phyloP scores from a whole-genome alignment of 2,329 filamentous ascomycete genomes.

The Xylariaceae sp. region DNA sequence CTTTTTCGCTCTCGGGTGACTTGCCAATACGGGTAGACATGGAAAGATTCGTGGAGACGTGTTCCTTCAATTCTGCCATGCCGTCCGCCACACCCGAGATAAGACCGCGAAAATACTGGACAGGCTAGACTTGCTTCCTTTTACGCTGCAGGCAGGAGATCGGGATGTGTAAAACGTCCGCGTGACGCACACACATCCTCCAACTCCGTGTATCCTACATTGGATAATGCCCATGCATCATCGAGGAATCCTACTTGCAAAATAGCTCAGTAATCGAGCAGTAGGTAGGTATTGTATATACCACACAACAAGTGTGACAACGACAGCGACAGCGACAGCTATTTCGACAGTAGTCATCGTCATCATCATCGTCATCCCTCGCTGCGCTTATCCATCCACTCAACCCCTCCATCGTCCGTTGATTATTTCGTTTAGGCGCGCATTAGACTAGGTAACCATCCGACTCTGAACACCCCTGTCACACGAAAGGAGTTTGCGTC shows the following conservation, averaged over 20 bases:
- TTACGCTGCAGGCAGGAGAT: conserved; percentile 11
- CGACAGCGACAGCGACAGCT: not conserved
- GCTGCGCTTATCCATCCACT: conserved; percentile 1
- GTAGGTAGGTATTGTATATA: not conserved
- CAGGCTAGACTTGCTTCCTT: conserved; percentile 11
- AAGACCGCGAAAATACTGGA: conserved; percentile 3
- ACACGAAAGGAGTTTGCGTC: conserved; percentile 9
- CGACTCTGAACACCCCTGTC: not conserved
- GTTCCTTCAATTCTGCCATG: conserved; percentile 4
- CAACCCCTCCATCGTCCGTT: not conserved
- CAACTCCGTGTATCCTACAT: not conserved
- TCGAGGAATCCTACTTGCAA: conserved; percentile 8
- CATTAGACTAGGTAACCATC: not conserved
- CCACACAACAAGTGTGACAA: not conserved
- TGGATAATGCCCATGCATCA: not conserved
- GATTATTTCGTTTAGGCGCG: too few relatives aligned
- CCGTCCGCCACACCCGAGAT: conserved; percentile 13
- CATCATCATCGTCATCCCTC: not conserved
- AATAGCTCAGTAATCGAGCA: too few relatives aligned
- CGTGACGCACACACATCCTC: conserved; percentile 18
- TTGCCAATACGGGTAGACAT: too few relatives aligned
- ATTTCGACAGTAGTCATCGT: not conserved
- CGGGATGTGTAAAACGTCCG: not conserved
- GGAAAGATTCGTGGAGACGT: not conserved
- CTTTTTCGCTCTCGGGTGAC: too few relatives aligned